A percentile compares a stretch with the other conserved stretches of the same genome.
These are phyloP conservation scores for Globisporangium middletonii DNA, from an alignment of 352 stramenopile genomes.

Conservation along the genomic window DNA sequence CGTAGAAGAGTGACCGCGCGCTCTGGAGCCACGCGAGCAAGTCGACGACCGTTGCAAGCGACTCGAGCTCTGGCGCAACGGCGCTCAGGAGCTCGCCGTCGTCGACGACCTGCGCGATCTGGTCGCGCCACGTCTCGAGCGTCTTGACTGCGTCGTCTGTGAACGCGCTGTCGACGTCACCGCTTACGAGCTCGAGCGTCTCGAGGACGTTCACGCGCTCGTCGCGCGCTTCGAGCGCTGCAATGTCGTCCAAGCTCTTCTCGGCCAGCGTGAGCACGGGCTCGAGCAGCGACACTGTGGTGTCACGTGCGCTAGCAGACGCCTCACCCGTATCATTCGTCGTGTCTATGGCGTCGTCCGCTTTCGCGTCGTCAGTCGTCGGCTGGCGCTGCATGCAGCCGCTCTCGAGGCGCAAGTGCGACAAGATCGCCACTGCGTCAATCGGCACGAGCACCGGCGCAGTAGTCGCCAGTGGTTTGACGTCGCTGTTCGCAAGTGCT, in stretches of 20 bases:
- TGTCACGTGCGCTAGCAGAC: not conserved
- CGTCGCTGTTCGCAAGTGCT: not conserved
- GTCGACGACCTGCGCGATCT: slow-evolving; percentile 47
- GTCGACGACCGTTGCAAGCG: slow-evolving; percentile 40
- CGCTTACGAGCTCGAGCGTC: slow-evolving; percentile 36
- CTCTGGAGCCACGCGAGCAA: slow-evolving; percentile 75
- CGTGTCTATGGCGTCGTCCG: not conserved
- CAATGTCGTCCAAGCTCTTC: slow-evolving; percentile 55
- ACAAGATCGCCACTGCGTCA: slow-evolving; percentile 48
- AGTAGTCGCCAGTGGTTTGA: not conserved
- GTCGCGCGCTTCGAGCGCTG: slow-evolving; percentile 60
- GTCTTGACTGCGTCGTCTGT: slow-evolving; percentile 65
- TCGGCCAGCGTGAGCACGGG: slow-evolving; percentile 58
- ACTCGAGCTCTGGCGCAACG: slow-evolving; percentile 48
- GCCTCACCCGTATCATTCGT: not conserved
- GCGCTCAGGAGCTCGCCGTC: slow-evolving; percentile 68
- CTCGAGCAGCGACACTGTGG: slow-evolving; percentile 35
- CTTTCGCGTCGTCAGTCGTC: slow-evolving; percentile 17
- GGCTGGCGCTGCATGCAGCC: slow-evolving; percentile 49
- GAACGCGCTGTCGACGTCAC: slow-evolving; percentile 15
- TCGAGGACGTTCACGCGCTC: slow-evolving; percentile 57
- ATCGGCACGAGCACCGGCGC: slow-evolving; percentile 11
- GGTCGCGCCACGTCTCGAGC: slow-evolving; percentile 63
- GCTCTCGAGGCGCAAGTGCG: slow-evolving; percentile 63
- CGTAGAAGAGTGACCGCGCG: slow-evolving; percentile 74